Conservation (phyloP, 164 flowering plant genomes). For the Macadamia tetraphylla region DNA sequence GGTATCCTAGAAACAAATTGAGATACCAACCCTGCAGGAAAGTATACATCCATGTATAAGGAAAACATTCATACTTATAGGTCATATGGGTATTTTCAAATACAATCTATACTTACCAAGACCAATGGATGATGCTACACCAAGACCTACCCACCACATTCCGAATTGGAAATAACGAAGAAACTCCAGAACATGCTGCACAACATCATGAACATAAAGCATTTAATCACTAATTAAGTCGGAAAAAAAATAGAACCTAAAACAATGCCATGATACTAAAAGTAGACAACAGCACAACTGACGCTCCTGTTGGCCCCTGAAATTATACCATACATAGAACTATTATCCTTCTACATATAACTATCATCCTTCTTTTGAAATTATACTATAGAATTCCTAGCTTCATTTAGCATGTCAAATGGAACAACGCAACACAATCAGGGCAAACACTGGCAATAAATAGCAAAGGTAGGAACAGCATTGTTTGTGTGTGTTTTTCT, state of each 20-base stretch:
- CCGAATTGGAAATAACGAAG: conserved; percentile 46
- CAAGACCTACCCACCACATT: conserved; percentile 89
- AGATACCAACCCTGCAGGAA: too few species aligned
- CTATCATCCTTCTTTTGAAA: neutral
- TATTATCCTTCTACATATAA: neutral
- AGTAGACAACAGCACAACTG: too few species aligned
- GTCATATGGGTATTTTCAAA: too few species aligned
- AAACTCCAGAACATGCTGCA: conserved; percentile 79
- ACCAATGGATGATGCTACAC: conserved; percentile 95
- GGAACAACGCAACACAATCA: neutral
- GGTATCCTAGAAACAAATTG: too few species aligned
- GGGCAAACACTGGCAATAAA: neutral
- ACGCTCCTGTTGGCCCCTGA: too few species aligned
- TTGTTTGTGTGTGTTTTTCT: too few species aligned
- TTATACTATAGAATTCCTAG: neutral
- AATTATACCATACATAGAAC: neutral
- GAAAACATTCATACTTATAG: too few species aligned
- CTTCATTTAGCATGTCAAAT: neutral
- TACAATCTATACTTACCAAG: conserved; percentile 47
- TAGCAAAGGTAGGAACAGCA: neutral
- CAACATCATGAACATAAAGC: conserved; percentile 2
- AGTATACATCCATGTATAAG: too few species aligned
- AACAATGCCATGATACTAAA: neutral
- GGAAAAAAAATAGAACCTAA: neutral
- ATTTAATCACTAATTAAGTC: neutral